Evolutionary conservation across 2,329 filamentous ascomycete species (phyloP).

Genomic region (Ascochyta pisi): DNA sequence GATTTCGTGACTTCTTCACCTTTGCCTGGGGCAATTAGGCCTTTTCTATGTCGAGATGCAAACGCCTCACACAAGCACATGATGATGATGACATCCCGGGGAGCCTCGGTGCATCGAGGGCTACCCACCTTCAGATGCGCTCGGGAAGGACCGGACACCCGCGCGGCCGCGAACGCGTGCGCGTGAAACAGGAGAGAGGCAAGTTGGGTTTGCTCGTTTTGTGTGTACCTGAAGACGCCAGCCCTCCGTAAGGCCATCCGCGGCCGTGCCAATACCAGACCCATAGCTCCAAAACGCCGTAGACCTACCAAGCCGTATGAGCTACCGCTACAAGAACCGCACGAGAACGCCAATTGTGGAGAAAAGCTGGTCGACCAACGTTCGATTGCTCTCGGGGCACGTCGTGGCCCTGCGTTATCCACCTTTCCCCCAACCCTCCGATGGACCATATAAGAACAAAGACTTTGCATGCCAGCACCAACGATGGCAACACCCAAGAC

Average conservation of each 20-base stretch:
- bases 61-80: constrained; percentile 15
- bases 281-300: constrained; percentile 35
- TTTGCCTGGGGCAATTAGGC: background rate
- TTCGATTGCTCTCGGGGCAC: background rate
- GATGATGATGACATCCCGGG: constrained; percentile 27
- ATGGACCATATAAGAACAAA: background rate
- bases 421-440: background rate
- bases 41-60: constrained; percentile 4
- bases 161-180: constrained; percentile 14
- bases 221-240: constrained; percentile 40
- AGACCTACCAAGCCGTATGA: constrained; percentile 17
- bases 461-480: background rate
- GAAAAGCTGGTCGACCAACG: constrained; percentile 7
- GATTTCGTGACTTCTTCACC: constrained; percentile 9
- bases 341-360: constrained; percentile 18
- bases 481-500: background rate
- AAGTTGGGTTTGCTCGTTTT: constrained; percentile 16
- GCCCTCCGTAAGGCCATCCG: constrained; percentile 37
- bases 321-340: constrained; percentile 17
- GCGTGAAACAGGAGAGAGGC: constrained; percentile 8
- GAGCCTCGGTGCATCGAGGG: constrained; percentile 29
- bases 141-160: constrained; percentile 30
- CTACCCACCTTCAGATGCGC: constrained; percentile 7
- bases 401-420: background rate
- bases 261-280: constrained; percentile 40